phyloP scores from a whole-genome alignment of 2,329 filamentous ascomycete species.

The Paraphoma chrysanthemicola region DNA sequence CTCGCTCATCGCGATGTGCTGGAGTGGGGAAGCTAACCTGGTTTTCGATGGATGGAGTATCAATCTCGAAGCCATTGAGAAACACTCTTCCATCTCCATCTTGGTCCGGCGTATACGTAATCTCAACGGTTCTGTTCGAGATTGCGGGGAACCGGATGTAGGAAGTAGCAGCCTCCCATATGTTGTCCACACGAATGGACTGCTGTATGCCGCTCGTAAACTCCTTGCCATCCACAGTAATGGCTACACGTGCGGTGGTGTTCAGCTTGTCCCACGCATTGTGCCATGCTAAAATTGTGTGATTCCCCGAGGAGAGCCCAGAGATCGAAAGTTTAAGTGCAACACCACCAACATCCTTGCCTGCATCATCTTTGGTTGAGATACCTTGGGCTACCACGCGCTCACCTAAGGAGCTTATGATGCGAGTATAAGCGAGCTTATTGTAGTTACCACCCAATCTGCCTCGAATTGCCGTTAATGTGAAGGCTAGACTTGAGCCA shows the following conservation, averaged over 20 bases:
- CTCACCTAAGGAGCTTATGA: constrained; percentile 36
- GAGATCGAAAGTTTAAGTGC: constrained; percentile 33
- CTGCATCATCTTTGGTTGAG: constrained; percentile 27
- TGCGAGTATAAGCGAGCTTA: constrained; percentile 31
- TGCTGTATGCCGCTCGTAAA: constrained; percentile 16
- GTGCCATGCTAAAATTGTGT: constrained; percentile 38
- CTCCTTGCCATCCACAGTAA: constrained; percentile 32
- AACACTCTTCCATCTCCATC: constrained; percentile 27
- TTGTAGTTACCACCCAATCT: constrained; percentile 30
- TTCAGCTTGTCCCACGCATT: constrained; percentile 39
- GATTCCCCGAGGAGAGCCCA: constrained; percentile 34
- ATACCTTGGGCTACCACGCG: constrained; percentile 37
- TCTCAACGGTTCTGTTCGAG: constrained; percentile 26
- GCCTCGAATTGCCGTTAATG: constrained; percentile 17
- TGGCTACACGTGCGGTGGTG: constrained; percentile 22
- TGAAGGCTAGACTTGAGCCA: constrained; percentile 7
- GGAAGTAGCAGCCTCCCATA: constrained; percentile 39
- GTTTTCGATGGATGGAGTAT: constrained; percentile 23
- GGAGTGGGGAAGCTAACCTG: constrained; percentile 38
- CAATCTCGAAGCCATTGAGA: constrained; percentile 43
- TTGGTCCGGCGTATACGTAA: constrained; percentile 20
- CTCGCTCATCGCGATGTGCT: constrained; percentile 37
- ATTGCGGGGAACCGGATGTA: constrained; percentile 32
- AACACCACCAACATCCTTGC: constrained; percentile 14
- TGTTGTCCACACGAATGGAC: constrained; percentile 37